Base-by-base conservation (phyloP, 2,329 filamentous ascomycete genomes). In the Bipolaris victoriae region DNA sequence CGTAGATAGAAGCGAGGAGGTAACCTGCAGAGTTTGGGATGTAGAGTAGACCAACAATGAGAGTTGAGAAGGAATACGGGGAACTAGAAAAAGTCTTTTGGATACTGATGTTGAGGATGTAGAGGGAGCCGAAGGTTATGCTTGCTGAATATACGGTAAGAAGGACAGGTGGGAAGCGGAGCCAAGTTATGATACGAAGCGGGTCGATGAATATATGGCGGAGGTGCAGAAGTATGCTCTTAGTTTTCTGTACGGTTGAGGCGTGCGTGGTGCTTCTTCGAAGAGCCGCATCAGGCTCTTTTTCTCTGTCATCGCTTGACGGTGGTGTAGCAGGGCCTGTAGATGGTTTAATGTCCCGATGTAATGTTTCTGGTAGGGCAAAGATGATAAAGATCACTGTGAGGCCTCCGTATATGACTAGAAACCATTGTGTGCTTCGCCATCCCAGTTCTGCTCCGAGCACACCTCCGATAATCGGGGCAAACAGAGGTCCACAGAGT, bases 21-120 rank as follows among this genome's bases (percentile, higher is more conserved):
- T 78, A 78, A 22, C 76, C 76, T 1, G 74, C 57, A 4, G 68
- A 72, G 53, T 68, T 69, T 15, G 76, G 75, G 22, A 78, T 76
- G 57, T 78, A 78, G 3, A 76, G 65, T 1, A 78, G 63, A 7
- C 76, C 76, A 40, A 78, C 51, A 16, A 76, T 73, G 53, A 76
- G 54, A 13, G 74, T 76, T 26, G 64, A 64, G 64, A 74, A 78
- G 31, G 56, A 55, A 63, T 78, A 78, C 2, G 76, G 76, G 3
- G 67, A 35, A 0, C 52, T 43, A 18, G 67, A 59, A 59, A 78
- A 78, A 22, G 70, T 75, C 40, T 66, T 59, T 62, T 77, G 70
- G 46, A 78, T 72, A 49, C 61, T 67, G 57, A 78, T 77, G 67
- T 78, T 78, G 56, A 78, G 75, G 50, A 77, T 68, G 62, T 77